Evolutionary conservation across 805 yeast genomes (phyloP).

Genomic region (Phaffomyces antillensis): DNA sequence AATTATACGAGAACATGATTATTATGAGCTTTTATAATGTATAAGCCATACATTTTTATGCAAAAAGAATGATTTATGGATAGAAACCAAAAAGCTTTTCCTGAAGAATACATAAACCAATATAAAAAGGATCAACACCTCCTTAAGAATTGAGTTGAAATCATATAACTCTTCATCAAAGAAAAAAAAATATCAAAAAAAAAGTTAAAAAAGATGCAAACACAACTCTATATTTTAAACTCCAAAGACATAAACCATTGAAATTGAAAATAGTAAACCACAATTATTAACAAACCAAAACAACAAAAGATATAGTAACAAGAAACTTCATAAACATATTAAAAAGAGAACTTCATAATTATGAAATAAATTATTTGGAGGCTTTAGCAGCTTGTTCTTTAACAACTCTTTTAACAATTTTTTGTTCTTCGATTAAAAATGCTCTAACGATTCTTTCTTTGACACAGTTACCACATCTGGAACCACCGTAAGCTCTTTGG

Average conservation of each 20-base stretch:
- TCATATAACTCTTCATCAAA: too few relatives aligned
- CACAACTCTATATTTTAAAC: too few relatives aligned
- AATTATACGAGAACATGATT: constrained; percentile 2
- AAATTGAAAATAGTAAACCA: too few relatives aligned
- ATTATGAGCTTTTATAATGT: not conserved
- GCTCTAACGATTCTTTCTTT: constrained; percentile 99
- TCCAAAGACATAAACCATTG: too few relatives aligned
- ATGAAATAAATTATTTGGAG: constrained; percentile 34
- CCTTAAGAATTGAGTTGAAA: not conserved
- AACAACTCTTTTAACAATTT: constrained; percentile 98
- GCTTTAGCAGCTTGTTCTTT: constrained; percentile 93
- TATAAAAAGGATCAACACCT: too few relatives aligned
- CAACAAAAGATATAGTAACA: not conserved
- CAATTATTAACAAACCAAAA: too few relatives aligned
- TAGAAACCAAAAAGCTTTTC: too few relatives aligned
- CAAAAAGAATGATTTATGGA: not conserved
- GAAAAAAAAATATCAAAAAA: too few relatives aligned
- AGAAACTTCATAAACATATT: constrained; percentile 1
- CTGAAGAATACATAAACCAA: not conserved
- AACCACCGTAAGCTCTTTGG: constrained; percentile 99
- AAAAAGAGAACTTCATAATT: not conserved
- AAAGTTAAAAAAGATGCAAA: too few relatives aligned
- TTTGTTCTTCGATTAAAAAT: constrained; percentile 99
- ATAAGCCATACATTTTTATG: not conserved
- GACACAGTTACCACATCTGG: constrained; percentile 96